Conservation (phyloP, 495 filamentous ascomycete genomes). For the Cercophora newfieldiana region DNA sequence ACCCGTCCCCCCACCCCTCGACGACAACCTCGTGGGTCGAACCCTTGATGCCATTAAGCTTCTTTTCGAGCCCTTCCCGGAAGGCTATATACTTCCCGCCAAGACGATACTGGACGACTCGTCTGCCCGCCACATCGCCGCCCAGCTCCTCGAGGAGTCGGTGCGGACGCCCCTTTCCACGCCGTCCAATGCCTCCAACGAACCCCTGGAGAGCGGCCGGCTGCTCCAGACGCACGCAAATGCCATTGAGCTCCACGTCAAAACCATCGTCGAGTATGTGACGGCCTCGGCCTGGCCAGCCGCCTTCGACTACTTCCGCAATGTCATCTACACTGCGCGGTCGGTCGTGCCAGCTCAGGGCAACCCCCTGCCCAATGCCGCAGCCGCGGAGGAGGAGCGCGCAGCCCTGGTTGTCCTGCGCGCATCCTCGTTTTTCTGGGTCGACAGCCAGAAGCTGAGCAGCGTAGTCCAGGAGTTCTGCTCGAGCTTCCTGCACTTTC, state of each 20-base stretch:
- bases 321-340: constrained; percentile 49
- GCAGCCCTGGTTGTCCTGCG: constrained; percentile 50
- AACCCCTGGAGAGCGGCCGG: constrained; percentile 39
- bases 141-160: constrained; percentile 35
- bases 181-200: constrained; percentile 36
- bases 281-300: constrained; percentile 60
- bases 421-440: constrained; percentile 59
- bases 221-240: constrained; percentile 32
- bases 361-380: constrained; percentile 36
- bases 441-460: constrained; percentile 59
- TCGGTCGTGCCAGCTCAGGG: constrained; percentile 43
- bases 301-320: constrained; percentile 55
- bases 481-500: constrained; percentile 62
- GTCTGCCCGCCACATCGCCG: constrained; percentile 33
- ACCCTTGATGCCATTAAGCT: constrained; percentile 46
- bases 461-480: constrained; percentile 62
- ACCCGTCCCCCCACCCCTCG: constrained; percentile 37
- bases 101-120: constrained; percentile 48
- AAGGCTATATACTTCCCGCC: constrained; percentile 46
- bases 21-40: constrained; percentile 40
- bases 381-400: constrained; percentile 53
- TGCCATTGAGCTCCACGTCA: constrained; percentile 50
- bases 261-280: constrained; percentile 57
- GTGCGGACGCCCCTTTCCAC: constrained; percentile 38
- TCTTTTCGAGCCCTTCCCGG: constrained; percentile 48